Conservation (phyloP, 2,329 filamentous ascomycete genomes). For the Ophiostoma populinum region DNA sequence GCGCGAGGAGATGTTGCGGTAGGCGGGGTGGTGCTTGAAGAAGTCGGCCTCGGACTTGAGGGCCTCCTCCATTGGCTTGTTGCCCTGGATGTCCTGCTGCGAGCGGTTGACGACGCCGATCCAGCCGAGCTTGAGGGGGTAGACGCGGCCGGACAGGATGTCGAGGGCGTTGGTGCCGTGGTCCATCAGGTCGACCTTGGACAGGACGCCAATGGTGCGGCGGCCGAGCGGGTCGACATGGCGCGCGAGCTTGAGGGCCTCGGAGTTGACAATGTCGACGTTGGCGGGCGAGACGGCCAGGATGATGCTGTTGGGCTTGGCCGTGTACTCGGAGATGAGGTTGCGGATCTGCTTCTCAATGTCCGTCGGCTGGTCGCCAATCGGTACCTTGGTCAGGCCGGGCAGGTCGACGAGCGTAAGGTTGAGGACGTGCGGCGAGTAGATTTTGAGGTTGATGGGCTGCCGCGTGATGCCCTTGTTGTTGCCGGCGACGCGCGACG, state of each 20-base stretch:
- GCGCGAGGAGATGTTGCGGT: slow-evolving; percentile 83
- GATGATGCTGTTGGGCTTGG: slow-evolving; percentile 96
- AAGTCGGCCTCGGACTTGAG: slow-evolving; percentile 83
- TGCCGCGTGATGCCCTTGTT: slow-evolving; percentile 94
- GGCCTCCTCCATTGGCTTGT: slow-evolving; percentile 87
- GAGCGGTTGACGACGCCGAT: slow-evolving; percentile 97
- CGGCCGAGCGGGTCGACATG: slow-evolving; percentile 97
- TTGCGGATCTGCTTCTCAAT: slow-evolving; percentile 65
- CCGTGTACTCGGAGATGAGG: slow-evolving; percentile 97
- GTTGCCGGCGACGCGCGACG: slow-evolving; percentile 85
- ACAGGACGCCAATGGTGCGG: slow-evolving; percentile 93
- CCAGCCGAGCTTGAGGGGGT: slow-evolving; percentile 91
- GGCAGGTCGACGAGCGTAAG: slow-evolving; percentile 92
- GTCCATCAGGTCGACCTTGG: slow-evolving; percentile 96
- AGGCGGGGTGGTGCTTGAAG: slow-evolving; percentile 92
- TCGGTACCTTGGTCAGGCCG: slow-evolving; percentile 63
- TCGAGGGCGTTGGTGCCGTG: slow-evolving; percentile 97
- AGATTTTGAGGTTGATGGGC: slow-evolving; percentile 95
- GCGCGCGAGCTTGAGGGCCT: slow-evolving; percentile 86
- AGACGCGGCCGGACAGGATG: slow-evolving; percentile 91
- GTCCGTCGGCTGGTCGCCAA: slow-evolving; percentile 16
- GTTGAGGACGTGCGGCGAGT: slow-evolving; percentile 94
- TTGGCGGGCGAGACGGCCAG: slow-evolving; percentile 93
- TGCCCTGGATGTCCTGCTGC: slow-evolving; percentile 92
- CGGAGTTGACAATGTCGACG: slow-evolving; percentile 95